phyloP scores from a whole-genome alignment of 1,284 basidiomycete species.

The Pseudomicrostroma phylloplanum region DNA sequence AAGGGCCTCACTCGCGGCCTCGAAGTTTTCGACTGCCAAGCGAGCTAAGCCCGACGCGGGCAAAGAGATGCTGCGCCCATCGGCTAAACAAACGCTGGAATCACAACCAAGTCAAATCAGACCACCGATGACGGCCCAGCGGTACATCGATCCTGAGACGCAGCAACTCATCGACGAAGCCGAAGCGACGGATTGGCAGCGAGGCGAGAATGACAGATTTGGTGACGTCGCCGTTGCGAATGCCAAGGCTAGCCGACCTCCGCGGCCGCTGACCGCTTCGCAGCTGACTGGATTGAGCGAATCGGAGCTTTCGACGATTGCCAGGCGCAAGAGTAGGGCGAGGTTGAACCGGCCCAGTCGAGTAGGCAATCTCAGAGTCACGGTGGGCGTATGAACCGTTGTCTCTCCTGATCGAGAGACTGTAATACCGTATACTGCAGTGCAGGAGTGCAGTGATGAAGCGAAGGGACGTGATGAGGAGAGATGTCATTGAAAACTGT shows the following conservation, averaged over 20 bases:
- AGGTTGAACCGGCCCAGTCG: conserved; percentile 12
- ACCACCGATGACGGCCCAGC: neutral
- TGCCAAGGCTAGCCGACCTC: conserved; percentile 3
- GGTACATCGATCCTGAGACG: conserved; percentile 2
- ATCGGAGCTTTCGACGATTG: neutral
- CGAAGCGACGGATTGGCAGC: no score
- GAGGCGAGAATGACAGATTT: neutral
- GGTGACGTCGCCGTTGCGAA: neutral
- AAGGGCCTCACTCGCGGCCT: no score
- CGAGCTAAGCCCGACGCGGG: conserved; percentile 4
- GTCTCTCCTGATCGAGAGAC: no score
- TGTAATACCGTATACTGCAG: no score
- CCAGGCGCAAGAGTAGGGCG: conserved; percentile 12
- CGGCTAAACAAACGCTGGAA: neutral
- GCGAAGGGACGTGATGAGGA: no score
- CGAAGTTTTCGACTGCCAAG: neutral
- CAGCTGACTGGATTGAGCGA: neutral
- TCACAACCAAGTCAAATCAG: neutral
- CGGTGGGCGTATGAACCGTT: conserved; percentile 3
- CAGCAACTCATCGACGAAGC: conserved; percentile 1
- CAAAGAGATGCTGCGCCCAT: neutral
- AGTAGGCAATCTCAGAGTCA: conserved; percentile 14
- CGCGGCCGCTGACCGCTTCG: conserved; percentile 5
- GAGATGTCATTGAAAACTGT: no score
- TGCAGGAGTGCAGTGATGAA: no score